Conservation (phyloP, 345 rosid genomes). For the Iberis pinnata region DNA sequence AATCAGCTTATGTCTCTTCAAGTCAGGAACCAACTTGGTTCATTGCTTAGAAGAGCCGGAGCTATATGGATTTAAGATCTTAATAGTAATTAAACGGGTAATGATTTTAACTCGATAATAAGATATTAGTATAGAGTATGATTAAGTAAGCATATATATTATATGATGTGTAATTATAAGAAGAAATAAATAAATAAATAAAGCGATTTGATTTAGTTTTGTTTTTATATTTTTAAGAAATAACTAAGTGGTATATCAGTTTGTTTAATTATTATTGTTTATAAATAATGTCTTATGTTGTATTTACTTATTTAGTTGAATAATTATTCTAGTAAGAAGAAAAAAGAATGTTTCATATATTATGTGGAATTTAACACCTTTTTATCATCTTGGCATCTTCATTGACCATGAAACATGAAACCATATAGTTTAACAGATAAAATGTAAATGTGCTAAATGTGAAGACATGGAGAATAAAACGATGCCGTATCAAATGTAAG, state of each 20-base stretch:
- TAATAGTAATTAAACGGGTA: no score
- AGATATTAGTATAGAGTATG: slow-evolving; percentile 12
- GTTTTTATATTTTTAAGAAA: slow-evolving; percentile 16
- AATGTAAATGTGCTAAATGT: no score
- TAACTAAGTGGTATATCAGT: not conserved
- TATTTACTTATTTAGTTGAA: slow-evolving; percentile 1
- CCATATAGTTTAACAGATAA: no score
- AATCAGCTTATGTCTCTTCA: slow-evolving; percentile 63
- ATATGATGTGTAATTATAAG: not conserved
- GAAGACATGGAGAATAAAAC: no score
- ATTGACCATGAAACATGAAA: no score
- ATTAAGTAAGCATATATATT: not conserved
- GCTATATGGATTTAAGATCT: slow-evolving; percentile 68
- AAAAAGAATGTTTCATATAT: not conserved
- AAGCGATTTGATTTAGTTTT: not conserved
- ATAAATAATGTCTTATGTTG: not conserved
- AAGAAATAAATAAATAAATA: not conserved
- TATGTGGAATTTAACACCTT: not conserved
- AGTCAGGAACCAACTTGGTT: slow-evolving; percentile 53
- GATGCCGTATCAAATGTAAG: no score
- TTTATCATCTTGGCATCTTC: not conserved
- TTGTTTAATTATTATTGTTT: not conserved
- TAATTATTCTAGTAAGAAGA: not conserved
- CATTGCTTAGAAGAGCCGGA: slow-evolving; percentile 61
- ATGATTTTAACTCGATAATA: no score